Percentiles rank a stretch among this genome's conserved stretches.
These are phyloP conservation scores for Tolypocladium ovalisporum DNA, from an alignment of 2,329 filamentous ascomycete species.

Conservation along the genomic window DNA sequence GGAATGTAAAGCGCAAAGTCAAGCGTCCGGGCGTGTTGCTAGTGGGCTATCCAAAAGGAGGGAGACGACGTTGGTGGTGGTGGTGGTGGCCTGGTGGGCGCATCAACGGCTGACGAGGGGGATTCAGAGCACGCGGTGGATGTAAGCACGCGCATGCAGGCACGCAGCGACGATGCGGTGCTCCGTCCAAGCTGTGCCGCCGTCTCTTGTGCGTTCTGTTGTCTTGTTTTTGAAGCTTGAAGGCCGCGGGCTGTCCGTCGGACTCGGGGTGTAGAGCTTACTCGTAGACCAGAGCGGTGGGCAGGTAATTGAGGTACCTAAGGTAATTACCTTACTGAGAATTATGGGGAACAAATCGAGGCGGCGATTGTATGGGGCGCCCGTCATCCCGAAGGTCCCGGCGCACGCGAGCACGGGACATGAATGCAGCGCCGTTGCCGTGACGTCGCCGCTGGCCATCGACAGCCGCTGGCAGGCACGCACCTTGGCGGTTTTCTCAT, in stretches of 20 bases:
- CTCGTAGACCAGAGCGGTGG: background rate
- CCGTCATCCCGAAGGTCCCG: background rate
- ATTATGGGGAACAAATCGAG: background rate
- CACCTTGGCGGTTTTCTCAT: too few relatives aligned
- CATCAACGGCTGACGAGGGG: background rate
- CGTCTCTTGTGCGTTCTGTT: background rate
- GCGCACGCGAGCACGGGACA: background rate
- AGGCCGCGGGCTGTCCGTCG: background rate
- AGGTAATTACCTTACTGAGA: too few relatives aligned
- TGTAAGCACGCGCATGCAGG: background rate
- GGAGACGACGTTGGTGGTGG: background rate
- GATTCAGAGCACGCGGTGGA: too few relatives aligned
- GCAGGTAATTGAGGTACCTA: too few relatives aligned
- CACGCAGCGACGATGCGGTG: background rate
- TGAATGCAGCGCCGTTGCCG: background rate
- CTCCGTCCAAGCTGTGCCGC: background rate
- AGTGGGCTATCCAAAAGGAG: background rate
- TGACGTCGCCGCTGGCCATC: background rate
- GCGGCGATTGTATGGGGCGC: background rate
- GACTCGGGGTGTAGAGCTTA: background rate
- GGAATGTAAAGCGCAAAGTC: background rate
- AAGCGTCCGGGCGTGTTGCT: background rate
- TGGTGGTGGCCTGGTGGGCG: background rate
- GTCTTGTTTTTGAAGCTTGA: background rate
- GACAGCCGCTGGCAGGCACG: too few relatives aligned